Percentiles rank a stretch among this genome's conserved stretches.
Evolutionary conservation across 805 yeast species (phyloP).

Genomic region (Saccharomycopsis fibuligera): DNA sequence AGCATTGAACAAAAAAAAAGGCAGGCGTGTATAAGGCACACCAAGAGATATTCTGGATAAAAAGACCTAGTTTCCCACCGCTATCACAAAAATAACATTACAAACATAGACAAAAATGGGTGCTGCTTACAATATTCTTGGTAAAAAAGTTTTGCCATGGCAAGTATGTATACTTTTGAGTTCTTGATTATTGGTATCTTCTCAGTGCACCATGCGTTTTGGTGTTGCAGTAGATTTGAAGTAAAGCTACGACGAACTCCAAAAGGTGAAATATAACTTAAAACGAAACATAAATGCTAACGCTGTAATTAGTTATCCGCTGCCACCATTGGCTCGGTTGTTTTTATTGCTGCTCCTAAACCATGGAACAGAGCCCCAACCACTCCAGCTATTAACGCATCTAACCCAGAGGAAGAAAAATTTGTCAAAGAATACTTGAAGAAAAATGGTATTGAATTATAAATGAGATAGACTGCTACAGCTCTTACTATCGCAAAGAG

Average conservation of each 20-base stretch:
- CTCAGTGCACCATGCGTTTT: background rate
- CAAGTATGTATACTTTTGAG: conserved; percentile 40
- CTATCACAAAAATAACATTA: too few species aligned
- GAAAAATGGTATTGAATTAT: conserved; percentile 26
- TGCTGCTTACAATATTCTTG: conserved; percentile 77
- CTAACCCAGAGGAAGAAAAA: conserved; percentile 83
- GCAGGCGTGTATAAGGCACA: too few species aligned
- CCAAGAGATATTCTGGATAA: too few species aligned
- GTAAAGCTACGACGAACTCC: background rate
- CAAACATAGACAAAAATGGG: conserved; percentile 51
- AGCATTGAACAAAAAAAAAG: too few species aligned
- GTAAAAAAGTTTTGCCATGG: conserved; percentile 79
- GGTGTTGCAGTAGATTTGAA: background rate
- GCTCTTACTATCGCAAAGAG: too few species aligned
- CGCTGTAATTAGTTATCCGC: conserved; percentile 55
- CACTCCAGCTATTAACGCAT: conserved; percentile 66
- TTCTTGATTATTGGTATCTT: background rate
- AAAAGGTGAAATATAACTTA: background rate
- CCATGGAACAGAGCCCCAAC: conserved; percentile 60
- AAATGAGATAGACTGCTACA: too few species aligned
- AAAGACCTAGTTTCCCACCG: too few species aligned
- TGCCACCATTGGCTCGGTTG: conserved; percentile 70
- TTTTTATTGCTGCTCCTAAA: conserved; percentile 59
- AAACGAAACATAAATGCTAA: too few species aligned
- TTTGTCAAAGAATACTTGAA: conserved; percentile 69